Evolutionary conservation across 148 eudicot species (phyloP).

Genomic region (Vaccinium vitisidaea): DNA sequence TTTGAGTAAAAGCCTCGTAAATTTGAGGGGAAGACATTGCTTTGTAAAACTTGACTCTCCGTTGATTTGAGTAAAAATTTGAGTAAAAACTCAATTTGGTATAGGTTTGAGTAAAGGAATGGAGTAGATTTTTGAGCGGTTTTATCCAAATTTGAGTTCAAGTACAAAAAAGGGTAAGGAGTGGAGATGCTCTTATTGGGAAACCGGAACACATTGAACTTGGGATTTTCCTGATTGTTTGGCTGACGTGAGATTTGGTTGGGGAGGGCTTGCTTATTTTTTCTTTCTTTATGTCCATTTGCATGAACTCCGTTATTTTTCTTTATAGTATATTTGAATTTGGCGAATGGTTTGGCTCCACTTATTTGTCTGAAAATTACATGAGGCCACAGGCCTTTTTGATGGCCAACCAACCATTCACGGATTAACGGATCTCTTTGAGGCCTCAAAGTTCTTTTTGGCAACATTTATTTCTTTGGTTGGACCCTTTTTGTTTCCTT

Average conservation of each 20-base stretch:
- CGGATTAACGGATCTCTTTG: not conserved
- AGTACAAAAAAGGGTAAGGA: no score
- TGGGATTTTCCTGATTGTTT: not conserved
- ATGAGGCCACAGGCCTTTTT: not conserved
- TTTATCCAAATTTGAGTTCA: no score
- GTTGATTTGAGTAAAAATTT: no score
- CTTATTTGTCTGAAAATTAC: not conserved
- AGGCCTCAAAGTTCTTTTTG: not conserved
- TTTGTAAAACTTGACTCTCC: no score
- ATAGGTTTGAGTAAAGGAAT: no score
- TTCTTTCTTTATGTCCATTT: not conserved
- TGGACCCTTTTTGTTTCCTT: not conserved
- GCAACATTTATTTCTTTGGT: not conserved
- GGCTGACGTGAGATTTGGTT: conserved; percentile 4
- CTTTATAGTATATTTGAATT: not conserved
- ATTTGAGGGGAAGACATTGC: no score
- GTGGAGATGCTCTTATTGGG: not conserved
- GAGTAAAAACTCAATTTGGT: no score
- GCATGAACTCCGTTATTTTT: no score
- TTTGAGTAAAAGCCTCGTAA: no score
- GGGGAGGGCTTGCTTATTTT: not conserved
- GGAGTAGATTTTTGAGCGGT: no score
- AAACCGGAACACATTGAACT: not conserved
- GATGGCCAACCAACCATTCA: conserved; percentile 16
- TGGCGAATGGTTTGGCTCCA: not conserved